A percentile compares a stretch with the other conserved stretches of the same genome.
Conservation (phyloP, 169 alveolate species). For the Ichthyophthirius multifiliis region DNA sequence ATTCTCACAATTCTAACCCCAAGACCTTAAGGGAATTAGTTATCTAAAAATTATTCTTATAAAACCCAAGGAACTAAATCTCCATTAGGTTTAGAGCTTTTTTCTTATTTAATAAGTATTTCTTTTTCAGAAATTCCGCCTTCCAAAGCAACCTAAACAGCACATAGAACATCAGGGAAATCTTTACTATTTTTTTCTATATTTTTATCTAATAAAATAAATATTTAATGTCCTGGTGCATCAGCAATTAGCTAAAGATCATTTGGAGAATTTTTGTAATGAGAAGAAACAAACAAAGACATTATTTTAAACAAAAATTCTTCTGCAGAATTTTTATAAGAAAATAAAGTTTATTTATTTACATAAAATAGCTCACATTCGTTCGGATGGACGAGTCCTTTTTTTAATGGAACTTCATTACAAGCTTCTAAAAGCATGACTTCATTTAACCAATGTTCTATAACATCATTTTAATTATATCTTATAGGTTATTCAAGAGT, state of each 20-base stretch:
- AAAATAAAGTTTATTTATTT: constrained; percentile 96
- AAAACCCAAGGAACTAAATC: constrained; percentile 98
- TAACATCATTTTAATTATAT: constrained; percentile 95
- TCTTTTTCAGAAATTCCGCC: constrained; percentile 78
- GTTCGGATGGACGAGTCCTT: constrained; percentile 90
- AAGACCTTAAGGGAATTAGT: constrained; percentile 74
- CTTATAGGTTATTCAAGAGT: constrained; percentile 95
- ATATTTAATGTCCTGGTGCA: constrained; percentile 98
- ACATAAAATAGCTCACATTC: constrained; percentile 94
- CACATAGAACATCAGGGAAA: constrained; percentile 85
- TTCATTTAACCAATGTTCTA: constrained; percentile 97
- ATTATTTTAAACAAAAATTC: constrained; percentile 92
- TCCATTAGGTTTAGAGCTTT: constrained; percentile 89
- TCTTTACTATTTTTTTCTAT: constrained; percentile 32
- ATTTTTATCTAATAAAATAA: constrained; percentile 91
- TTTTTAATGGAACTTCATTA: constrained; percentile 79
- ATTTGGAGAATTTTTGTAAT: constrained; percentile 99
- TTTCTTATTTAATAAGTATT: background rate
- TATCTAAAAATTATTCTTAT: constrained; percentile 94
- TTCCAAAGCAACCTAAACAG: constrained; percentile 90
- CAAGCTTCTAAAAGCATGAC: constrained; percentile 95
- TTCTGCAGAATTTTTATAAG: constrained; percentile 97
- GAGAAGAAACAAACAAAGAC: constrained; percentile 96
- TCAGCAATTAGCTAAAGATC: constrained; percentile 97
- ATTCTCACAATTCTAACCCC: constrained; percentile 96